Conservation (phyloP, 169 alveolate species). For the Plasmodium ovale region DNA sequence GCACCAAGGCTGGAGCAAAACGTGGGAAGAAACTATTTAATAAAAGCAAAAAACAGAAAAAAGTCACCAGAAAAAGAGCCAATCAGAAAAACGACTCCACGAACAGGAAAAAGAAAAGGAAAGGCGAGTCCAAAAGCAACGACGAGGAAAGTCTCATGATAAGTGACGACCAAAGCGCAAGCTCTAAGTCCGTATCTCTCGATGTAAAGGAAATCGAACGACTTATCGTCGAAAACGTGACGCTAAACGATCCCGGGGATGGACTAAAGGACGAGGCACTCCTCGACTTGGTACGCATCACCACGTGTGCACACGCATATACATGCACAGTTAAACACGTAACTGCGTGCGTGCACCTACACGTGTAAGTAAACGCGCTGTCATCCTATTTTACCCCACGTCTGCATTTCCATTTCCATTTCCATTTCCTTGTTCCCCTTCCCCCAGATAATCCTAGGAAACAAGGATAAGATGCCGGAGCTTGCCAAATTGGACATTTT, state of each 20-base stretch:
- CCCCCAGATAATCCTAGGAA: constrained; percentile 47
- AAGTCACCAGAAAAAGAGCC: constrained; percentile 34
- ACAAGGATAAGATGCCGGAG: constrained; percentile 63
- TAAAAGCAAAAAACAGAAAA: constrained; percentile 6
- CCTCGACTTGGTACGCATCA: constrained; percentile 76
- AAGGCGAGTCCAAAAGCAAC: not conserved
- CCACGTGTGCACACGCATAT: not conserved
- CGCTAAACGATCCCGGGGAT: constrained; percentile 70
- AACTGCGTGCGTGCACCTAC: not conserved
- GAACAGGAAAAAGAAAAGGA: constrained; percentile 26
- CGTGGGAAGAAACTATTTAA: not conserved
- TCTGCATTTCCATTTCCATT: not conserved
- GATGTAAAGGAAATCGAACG: constrained; percentile 50
- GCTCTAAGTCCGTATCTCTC: not conserved
- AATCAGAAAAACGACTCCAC: constrained; percentile 25
- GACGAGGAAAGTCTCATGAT: constrained; percentile 16
- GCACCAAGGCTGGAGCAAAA: no score
- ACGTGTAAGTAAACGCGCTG: not conserved
- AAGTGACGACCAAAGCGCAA: constrained; percentile 15
- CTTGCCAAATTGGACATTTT: constrained; percentile 36
- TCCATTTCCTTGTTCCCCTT: not conserved
- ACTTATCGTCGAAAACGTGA: constrained; percentile 58
- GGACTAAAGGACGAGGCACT: constrained; percentile 79
- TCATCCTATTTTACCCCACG: not conserved
- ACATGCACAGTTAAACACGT: not conserved